Evolutionary conservation across 1,139 yeast genomes (phyloP).

Genomic region (Kluyveromyces sp.): DNA sequence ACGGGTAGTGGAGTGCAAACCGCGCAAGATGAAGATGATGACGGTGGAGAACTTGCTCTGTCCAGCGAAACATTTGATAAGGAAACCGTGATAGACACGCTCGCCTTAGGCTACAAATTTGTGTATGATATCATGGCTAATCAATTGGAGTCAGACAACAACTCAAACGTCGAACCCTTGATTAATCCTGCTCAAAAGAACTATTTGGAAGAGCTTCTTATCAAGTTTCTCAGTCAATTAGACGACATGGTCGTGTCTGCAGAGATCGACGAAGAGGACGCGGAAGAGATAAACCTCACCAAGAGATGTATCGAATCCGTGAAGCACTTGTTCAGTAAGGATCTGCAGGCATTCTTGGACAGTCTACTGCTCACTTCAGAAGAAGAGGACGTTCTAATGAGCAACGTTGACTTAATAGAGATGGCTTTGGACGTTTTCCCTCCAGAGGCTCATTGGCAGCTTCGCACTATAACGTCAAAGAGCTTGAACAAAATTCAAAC

Average conservation of each 20-base stretch:
- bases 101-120: slow-evolving; percentile 20
- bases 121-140: slow-evolving; percentile 15
- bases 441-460: slow-evolving; percentile 17
- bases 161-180: background rate
- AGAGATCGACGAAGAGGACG: slow-evolving; percentile 6
- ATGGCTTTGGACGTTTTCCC: slow-evolving; percentile 9
- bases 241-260: slow-evolving; percentile 13
- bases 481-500: slow-evolving; percentile 15
- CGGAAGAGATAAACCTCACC: slow-evolving; percentile 12
- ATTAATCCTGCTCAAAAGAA: slow-evolving; percentile 20
- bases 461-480: slow-evolving; percentile 19
- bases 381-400: slow-evolving; percentile 9
- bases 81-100: slow-evolving; percentile 20
- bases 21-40: slow-evolving; percentile 7
- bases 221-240: slow-evolving; percentile 17
- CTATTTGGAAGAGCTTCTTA: slow-evolving; percentile 17
- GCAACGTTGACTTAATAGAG: slow-evolving; percentile 15
- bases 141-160: slow-evolving; percentile 11
- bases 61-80: slow-evolving; percentile 1
- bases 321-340: slow-evolving; percentile 9
- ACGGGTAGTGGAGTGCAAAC: slow-evolving; percentile 4
- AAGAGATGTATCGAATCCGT: slow-evolving; percentile 13
- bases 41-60: slow-evolving; percentile 1
- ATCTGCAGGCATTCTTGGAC: slow-evolving; percentile 10
- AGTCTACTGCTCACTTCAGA: slow-evolving; percentile 7